Evolutionary conservation across 2,329 filamentous ascomycete genomes (phyloP), one percentile per base, ranked within the genome.

Genomic region (Whalleya microplaca): DNA sequence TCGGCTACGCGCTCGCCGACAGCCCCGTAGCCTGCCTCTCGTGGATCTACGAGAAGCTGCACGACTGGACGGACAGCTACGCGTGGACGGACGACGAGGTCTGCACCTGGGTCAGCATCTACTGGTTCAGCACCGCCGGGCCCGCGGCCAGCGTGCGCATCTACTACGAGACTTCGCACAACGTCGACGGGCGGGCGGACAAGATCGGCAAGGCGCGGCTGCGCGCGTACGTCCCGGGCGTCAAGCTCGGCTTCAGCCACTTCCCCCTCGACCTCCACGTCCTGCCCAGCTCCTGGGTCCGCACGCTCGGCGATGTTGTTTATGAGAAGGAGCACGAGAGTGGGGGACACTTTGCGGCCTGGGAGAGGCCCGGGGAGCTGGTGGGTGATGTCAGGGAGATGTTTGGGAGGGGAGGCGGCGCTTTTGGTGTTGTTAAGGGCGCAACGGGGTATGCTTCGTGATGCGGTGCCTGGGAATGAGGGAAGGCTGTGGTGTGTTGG

Each of bases 21-120:
- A 87, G 82, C 6, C 91, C 90, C 0, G 82, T 90, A 0, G 88
- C 82, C 0, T 74, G 92, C 2, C 76, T 94, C 1, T 84, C 88
- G 0, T 95, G 91, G 91, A 86, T 94, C 32, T 90, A 90, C 63
- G 91, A 94, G 73, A 94, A 94, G 69, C 74, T 94, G 40, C 84
- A 88, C 63, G 86, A 90, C 64, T 94, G 90, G 90, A 86, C 86
- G 0, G 89, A 93, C 65, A 66, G 64, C 1, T 92, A 92, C 66
- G 75, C 82, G 0, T 93, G 89, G 89, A 88, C 84, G 0, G 86
- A 91, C 58, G 88, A 92, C 52, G 89, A 93, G 73, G 80, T 93
- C 8, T 73, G 91, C 21, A 90, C 86, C 0, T 94, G 89, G 90
- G 73, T 92, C 0, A 84, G 80, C 48, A 81, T 93, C 41, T 93